Evolutionary conservation across 805 yeast genomes (phyloP), one percentile per base, ranked within the genome.

Genomic region (Millerozyma acaciae): DNA sequence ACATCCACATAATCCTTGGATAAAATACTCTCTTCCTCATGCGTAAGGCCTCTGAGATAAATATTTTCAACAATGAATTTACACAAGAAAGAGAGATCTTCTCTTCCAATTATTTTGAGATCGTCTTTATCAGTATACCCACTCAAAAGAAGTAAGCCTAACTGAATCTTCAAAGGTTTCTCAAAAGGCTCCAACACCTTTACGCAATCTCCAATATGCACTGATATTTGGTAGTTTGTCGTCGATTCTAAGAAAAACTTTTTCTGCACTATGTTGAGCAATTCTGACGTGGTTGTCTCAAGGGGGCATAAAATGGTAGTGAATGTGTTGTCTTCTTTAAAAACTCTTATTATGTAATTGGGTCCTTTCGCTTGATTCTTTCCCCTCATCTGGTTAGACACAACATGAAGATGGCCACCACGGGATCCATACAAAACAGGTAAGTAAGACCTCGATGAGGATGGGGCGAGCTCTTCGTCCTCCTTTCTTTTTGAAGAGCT

Each of bases 91-190:
- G 88, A 79, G 40, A 88, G 58, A 57, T 89, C 97, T 36, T 84
- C 88, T 39, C 94, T 70, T 20, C 95, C 96, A 39, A 88, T 70
- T 32, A 78, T 83, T 42, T 78, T 80, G 32, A 87, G 61, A 33
- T 80, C 78, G 51, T 89, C 96, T n/a, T 75, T 68, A 30, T 80
- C 84, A 3, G 75, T 71, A 50, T 83, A 89, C 4, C 97, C 97
- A 50, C 85, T 80, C 25, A 85, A 61, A 37, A 80, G 62, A 18
- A 89, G 56, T 31, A 88, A 57, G 28, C 83, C 81, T 47, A 81
- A 71, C 55, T 88, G 96, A 35, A 85, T 78, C 37, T 77, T 71
- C 24, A 89, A 68, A 0, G 96, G 96, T 39, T 72, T 75, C 35
- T 89, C 95, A 42, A 75, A 75, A 1, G 78, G 68, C 26, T 83